These are phyloP conservation scores for Solanum infundibuliforme DNA, from an alignment of 257 asterid genomes.

Conservation along the genomic window DNA sequence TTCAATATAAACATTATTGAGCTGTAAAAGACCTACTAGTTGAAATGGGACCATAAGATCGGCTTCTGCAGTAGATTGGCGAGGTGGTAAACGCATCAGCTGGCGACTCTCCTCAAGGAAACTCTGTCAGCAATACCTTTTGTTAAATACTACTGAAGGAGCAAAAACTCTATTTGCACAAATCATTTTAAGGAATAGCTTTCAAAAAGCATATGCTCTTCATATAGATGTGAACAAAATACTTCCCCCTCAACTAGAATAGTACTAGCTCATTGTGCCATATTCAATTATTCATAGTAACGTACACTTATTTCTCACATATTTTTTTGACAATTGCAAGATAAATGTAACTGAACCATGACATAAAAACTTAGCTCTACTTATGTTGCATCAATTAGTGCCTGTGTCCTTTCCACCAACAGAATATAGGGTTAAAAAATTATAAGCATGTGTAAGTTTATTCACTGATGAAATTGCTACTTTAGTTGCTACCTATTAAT, in stretches of 20 bases:
- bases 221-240: background rate
- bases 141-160: background rate
- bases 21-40: constrained; percentile 38
- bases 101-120: constrained; percentile 97
- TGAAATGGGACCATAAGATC: constrained; percentile 98
- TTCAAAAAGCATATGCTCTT: background rate
- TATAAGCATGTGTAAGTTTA: background rate
- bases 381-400: background rate
- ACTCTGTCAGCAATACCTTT: constrained; percentile 39
- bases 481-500: background rate
- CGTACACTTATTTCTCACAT: background rate
- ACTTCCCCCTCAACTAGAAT: background rate
- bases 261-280: background rate
- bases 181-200: background rate
- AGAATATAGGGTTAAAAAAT: background rate
- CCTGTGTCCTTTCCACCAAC: background rate
- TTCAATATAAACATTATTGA: background rate
- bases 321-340: background rate
- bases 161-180: background rate
- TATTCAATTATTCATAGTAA: background rate
- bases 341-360: background rate
- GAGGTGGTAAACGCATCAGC: constrained; percentile 97
- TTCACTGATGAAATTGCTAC: background rate
- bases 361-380: background rate
- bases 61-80: constrained; percentile 97